phyloP scores from a whole-genome alignment of 2,329 filamentous ascomycete species.

The Pestalotiopsis sp. region DNA sequence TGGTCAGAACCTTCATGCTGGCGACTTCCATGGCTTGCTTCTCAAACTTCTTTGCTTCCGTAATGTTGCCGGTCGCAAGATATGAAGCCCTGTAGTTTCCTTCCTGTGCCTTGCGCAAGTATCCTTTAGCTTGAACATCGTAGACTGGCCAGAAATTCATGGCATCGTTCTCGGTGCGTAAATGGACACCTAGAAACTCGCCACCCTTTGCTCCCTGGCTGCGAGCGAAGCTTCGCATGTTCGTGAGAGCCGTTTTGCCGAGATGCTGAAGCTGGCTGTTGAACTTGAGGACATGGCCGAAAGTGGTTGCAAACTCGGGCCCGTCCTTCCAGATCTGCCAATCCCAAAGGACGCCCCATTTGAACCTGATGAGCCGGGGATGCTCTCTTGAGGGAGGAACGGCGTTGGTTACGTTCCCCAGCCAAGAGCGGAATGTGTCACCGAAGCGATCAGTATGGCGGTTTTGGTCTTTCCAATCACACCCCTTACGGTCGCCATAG shows the following conservation, averaged over 20 bases:
- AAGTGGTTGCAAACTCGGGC: conserved; percentile 47
- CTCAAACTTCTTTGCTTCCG: conserved; percentile 42
- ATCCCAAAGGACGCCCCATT: conserved; percentile 48
- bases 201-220: conserved; percentile 23
- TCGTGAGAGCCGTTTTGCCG: conserved; percentile 35
- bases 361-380: conserved; percentile 42
- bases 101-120: conserved; percentile 35
- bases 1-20: conserved; percentile 39
- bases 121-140: conserved; percentile 41
- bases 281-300: conserved; percentile 43
- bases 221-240: conserved; percentile 36
- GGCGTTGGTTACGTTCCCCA: conserved; percentile 30
- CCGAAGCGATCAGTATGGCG: conserved; percentile 42
- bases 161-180: conserved; percentile 51
- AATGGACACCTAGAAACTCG: conserved; percentile 43
- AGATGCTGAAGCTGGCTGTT: conserved; percentile 44
- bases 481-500: conserved; percentile 40
- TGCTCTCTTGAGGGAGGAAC: conserved; percentile 26
- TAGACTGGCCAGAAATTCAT: conserved; percentile 48
- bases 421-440: conserved; percentile 34
- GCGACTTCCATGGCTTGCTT: conserved; percentile 32
- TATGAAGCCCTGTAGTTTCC: conserved; percentile 41
- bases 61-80: conserved; percentile 47
- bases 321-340: conserved; percentile 49
- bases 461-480: conserved; percentile 42